Base-by-base conservation (phyloP, 495 filamentous ascomycete genomes). In the Aspergillus campestris region DNA sequence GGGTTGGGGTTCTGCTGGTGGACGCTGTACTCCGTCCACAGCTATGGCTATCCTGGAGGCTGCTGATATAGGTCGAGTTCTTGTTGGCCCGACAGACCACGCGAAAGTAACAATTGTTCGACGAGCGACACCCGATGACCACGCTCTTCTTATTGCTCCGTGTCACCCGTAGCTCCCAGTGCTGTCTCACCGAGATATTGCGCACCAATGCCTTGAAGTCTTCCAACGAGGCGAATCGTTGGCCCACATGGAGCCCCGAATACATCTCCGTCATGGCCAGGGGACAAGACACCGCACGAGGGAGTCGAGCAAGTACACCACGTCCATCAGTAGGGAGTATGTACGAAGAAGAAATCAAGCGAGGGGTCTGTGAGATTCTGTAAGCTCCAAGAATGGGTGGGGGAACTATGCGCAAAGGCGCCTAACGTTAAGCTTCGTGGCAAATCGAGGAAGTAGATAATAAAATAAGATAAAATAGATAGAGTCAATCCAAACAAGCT, bases 81-180 rank as follows among this genome's bases (percentile, higher is more conserved):
- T 70, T 69, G 56, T 72, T 72, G 24, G 65, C 66, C 38, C 69
- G 69, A 47, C 69, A 72, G 44, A 70, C 69, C 24, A 69, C 69
- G 13, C 69, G 69, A 42, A 70, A 72, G 48, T 56, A 68, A 50
- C 69, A 70, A 59, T 64, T 69, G 49, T 50, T 45, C 11, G 58
- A 63, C 8, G 69, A 70, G 34, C 67, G 62, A 50, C 69, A 72
- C 13, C 67, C 65, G 42, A 70, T 62, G 7, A 72, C 69, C 34
- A 72, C 69, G 31, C 69, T 72, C 41, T 72, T 70, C 54, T 70
- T 70, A 45, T 70, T 70, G 59, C 67, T 72, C 31, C 69, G 59
- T 40, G 61, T 62, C 27, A 70, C 69, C 28, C 69, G 65, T 32
- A 72, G 62, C 49, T 72, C 67, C 69, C 69, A 72, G 45, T 72